These are phyloP conservation scores for Hyphopichia khmerensis DNA, from an alignment of 1,139 yeast genomes.

Conservation along the genomic window DNA sequence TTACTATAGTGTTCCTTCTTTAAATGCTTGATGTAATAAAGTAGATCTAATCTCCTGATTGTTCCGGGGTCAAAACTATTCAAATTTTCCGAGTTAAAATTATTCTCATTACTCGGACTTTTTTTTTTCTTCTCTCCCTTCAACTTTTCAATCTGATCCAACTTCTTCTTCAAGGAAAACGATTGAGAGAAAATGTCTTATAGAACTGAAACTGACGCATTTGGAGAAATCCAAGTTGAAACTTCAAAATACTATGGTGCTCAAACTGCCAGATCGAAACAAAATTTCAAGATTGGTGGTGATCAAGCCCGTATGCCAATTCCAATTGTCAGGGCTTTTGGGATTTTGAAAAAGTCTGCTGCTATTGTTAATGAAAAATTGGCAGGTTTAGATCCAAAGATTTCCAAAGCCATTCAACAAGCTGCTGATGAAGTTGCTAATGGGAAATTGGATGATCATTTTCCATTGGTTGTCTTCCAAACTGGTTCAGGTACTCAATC, in stretches of 20 bases:
- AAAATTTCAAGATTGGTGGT: constrained; percentile 96
- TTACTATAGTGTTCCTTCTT: no score
- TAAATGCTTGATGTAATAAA: no score
- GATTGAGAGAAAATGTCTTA: constrained; percentile 20
- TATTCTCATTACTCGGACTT: background rate
- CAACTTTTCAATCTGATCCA: background rate
- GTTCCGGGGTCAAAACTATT: background rate
- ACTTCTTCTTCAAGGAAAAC: constrained; percentile 17
- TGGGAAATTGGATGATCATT: constrained; percentile 89
- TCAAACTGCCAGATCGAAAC: constrained; percentile 91
- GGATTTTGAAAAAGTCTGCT: constrained; percentile 90
- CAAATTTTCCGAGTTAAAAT: background rate
- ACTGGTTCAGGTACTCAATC: constrained; percentile 99
- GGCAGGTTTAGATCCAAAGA: constrained; percentile 78
- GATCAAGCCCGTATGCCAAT: constrained; percentile 86
- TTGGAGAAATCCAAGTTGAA: constrained; percentile 93
- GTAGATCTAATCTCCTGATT: background rate
- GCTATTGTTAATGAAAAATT: constrained; percentile 85
- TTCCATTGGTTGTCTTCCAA: constrained; percentile 97
- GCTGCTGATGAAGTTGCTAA: constrained; percentile 95
- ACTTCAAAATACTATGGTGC: constrained; percentile 93
- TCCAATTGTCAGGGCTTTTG: constrained; percentile 89
- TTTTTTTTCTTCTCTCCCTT: background rate
- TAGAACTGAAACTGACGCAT: constrained; percentile 89
- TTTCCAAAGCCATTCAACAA: constrained; percentile 80